Base-by-base conservation (phyloP, 148 eudicot species). In the Rhododendron williamsianum region DNA sequence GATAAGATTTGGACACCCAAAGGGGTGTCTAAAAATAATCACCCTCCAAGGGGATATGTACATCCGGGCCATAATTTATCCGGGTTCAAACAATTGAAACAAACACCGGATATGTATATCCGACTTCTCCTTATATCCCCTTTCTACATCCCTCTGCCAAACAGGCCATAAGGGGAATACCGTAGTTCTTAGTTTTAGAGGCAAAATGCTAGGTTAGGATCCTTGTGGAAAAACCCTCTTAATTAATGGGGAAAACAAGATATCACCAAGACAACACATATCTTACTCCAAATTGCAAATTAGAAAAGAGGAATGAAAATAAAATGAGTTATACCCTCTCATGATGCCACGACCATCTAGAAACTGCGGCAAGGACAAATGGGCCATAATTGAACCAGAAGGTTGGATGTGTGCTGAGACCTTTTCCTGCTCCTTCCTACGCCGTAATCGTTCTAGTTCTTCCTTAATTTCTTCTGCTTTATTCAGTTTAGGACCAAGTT, bases 381-480 rank as follows among this genome's bases (percentile, higher is more conserved):
- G 87, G 87, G 99, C 98, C 49, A 95, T 27, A 87, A 97, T 92
- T 18, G 91, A 88, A 83, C 96, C 96, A 88, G 95, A 89, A 85
- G 99, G 93, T 82, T 84, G 93, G 85, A 94, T 46, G 82, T 92
- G 92, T 85, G 92, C 87, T 9, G 89, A 73, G 60, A 87, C 82
- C 88, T 95, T 95, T 87, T 93, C 94, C 71, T 90, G 86, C 86
- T 93, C 96, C 85, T 86, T 93, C 85, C 80, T 87, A 13, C 96
- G 94, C 63, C 90, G 90, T 85, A 97, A 83, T 82, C 92, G 90
- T 89, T 95, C 99, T 79, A 97, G 94, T 90, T 95, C 98, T 90
- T 92, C 94, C 88, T 94, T 97, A 78, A 97, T 94, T 87, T 97
- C 98, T 87, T 97, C 98, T 48, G 89, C 94, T 91, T 92, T 95